Evolutionary conservation across 2,329 filamentous ascomycete genomes (phyloP).

Genomic region (Aspergillus luchuensis): DNA sequence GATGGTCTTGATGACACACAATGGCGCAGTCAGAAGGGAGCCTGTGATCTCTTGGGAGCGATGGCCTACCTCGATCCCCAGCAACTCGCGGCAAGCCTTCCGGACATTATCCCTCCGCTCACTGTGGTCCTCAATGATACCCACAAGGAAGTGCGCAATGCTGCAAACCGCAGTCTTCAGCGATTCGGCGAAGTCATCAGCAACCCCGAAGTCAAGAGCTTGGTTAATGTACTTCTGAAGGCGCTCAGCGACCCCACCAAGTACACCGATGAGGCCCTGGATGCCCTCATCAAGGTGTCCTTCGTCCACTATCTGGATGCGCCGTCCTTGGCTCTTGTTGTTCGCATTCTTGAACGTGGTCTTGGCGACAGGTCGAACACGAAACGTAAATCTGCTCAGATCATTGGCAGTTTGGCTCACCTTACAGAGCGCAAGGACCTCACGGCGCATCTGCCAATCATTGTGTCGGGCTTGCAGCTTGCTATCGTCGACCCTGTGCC

Average conservation of each 20-base stretch:
- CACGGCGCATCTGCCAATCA: constrained; percentile 82
- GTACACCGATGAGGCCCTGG: constrained; percentile 91
- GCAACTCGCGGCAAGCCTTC: constrained; percentile 86
- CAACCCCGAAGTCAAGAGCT: constrained; percentile 93
- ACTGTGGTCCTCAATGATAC: constrained; percentile 95
- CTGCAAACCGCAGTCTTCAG: constrained; percentile 93
- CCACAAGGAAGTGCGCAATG: constrained; percentile 91
- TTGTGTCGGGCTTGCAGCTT: constrained; percentile 84
- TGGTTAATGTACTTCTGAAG: constrained; percentile 90
- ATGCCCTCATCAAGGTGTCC: constrained; percentile 94
- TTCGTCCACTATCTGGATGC: constrained; percentile 99
- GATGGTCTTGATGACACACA: constrained; percentile 92
- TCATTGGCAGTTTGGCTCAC: constrained; percentile 96
- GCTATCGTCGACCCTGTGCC: constrained; percentile 95
- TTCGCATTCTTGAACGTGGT: constrained; percentile 91
- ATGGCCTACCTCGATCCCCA: constrained; percentile 99
- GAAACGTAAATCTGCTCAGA: constrained; percentile 94
- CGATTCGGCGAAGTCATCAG: constrained; percentile 97
- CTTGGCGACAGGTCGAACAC: constrained; percentile 88
- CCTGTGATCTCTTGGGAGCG: constrained; percentile 91
- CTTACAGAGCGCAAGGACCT: constrained; percentile 96
- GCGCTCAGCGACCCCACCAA: constrained; percentile 96
- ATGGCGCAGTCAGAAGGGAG: constrained; percentile 98
- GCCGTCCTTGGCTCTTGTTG: constrained; percentile 90
- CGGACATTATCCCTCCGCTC: constrained; percentile 93